These are phyloP conservation scores for Penicillium daleae DNA, from an alignment of 495 filamentous ascomycete genomes.

Conservation along the genomic window DNA sequence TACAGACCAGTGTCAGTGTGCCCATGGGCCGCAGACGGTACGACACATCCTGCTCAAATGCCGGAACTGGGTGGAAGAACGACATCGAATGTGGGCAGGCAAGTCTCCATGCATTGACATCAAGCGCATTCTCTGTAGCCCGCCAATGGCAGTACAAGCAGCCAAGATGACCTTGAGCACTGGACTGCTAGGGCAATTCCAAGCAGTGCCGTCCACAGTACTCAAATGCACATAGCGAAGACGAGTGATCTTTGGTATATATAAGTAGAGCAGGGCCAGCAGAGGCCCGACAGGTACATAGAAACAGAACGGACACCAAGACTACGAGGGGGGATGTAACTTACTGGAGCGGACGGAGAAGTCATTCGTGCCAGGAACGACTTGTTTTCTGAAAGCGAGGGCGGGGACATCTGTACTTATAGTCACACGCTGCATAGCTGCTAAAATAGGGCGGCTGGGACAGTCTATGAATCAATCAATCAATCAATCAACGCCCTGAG, in stretches of 20 bases:
- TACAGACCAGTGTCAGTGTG: slow-evolving; percentile 30
- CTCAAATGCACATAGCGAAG: slow-evolving; percentile 24
- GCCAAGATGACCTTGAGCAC: slow-evolving; percentile 35
- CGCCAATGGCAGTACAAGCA: slow-evolving; percentile 32
- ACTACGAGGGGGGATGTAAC: slow-evolving; percentile 10
- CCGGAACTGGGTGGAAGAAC: slow-evolving; percentile 31
- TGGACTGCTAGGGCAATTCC: slow-evolving; percentile 33
- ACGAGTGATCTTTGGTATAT: slow-evolving; percentile 25
- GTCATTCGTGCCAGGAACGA: slow-evolving; percentile 11
- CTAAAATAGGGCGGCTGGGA: slow-evolving; percentile 20
- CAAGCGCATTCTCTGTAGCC: slow-evolving; percentile 23
- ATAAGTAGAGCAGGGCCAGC: slow-evolving; percentile 21
- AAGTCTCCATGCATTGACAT: slow-evolving; percentile 27
- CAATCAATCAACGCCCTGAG: slow-evolving; percentile 15
- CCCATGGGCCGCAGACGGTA: slow-evolving; percentile 29
- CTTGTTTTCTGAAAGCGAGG: slow-evolving; percentile 23
- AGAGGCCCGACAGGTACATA: slow-evolving; percentile 15
- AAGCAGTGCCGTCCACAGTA: slow-evolving; percentile 20
- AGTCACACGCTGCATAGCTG: slow-evolving; percentile 22
- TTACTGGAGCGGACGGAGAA: slow-evolving; percentile 14
- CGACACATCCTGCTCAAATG: slow-evolving; percentile 38
- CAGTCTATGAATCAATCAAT: slow-evolving; percentile 24
- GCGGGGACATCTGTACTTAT: slow-evolving; percentile 27
- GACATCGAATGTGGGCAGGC: slow-evolving; percentile 31
- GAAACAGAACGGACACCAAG: slow-evolving; percentile 17